These are phyloP conservation scores for Golubevia pallescens DNA, from an alignment of 1,284 basidiomycete genomes.

Conservation along the genomic window DNA sequence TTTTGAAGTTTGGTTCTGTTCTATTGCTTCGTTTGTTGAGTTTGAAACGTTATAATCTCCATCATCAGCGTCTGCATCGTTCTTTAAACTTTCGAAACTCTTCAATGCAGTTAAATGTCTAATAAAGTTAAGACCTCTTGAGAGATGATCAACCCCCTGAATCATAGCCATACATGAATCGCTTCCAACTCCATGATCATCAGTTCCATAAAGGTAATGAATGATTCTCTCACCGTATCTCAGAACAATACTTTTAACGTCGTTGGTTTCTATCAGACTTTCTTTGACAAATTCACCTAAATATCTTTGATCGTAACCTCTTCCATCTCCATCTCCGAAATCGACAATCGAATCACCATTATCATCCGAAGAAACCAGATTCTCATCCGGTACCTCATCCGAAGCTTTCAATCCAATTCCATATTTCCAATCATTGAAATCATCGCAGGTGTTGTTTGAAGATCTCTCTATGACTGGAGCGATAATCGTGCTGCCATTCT, in stretches of 20 bases:
- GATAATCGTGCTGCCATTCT: no score
- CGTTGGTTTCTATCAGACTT: slow-evolving; percentile 23
- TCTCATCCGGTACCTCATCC: neutral
- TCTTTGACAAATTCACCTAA: slow-evolving; percentile 27
- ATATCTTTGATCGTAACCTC: slow-evolving; percentile 25
- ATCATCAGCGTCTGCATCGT: neutral
- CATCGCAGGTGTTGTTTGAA: slow-evolving; percentile 13
- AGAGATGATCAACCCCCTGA: slow-evolving; percentile 29
- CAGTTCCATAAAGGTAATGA: slow-evolving; percentile 27
- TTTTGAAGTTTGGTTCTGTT: neutral
- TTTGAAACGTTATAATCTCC: neutral
- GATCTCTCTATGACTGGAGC: neutral
- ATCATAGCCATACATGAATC: slow-evolving; percentile 2
- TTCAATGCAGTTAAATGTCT: slow-evolving; percentile 18
- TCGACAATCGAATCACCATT: neutral
- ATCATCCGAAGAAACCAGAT: neutral
- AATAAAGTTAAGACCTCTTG: slow-evolving; percentile 28
- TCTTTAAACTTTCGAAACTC: neutral
- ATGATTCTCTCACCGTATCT: slow-evolving; percentile 24
- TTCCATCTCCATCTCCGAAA: neutral
- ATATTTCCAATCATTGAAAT: slow-evolving; percentile 40
- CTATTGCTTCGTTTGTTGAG: neutral
- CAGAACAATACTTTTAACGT: slow-evolving; percentile 27
- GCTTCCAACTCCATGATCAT: neutral
- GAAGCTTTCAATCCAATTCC: slow-evolving; percentile 12